These are phyloP conservation scores for Geotrichum candidum DNA, from an alignment of 1,139 yeast genomes.

Conservation along the genomic window DNA sequence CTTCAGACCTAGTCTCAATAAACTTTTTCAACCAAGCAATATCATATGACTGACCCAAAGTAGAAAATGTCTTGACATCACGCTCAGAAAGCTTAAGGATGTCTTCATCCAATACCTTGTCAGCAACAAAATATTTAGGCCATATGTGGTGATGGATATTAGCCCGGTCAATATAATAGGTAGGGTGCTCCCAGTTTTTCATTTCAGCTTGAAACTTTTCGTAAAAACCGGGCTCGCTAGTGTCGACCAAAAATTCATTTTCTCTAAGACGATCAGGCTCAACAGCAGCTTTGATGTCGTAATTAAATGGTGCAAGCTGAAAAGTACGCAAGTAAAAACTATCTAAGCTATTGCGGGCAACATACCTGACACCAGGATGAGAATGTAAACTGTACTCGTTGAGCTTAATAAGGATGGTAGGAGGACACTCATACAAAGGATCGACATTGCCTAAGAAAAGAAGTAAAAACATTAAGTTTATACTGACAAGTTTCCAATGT, in stretches of 20 bases:
- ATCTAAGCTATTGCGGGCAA: constrained; percentile 48
- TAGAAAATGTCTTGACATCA: constrained; percentile 41
- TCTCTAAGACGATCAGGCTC: constrained; percentile 22
- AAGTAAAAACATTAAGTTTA: constrained; percentile 51
- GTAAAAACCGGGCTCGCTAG: constrained; percentile 38
- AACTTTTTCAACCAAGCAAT: constrained; percentile 55
- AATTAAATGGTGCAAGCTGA: constrained; percentile 51
- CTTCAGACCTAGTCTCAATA: constrained; percentile 42
- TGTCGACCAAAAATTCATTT: constrained; percentile 42
- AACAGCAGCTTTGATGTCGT: constrained; percentile 41
- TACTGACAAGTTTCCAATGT: constrained; percentile 67
- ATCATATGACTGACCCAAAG: constrained; percentile 45
- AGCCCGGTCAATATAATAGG: constrained; percentile 39
- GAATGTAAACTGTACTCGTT: constrained; percentile 52
- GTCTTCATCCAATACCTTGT: constrained; percentile 31
- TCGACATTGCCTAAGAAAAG: constrained; percentile 54
- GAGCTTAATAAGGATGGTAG: constrained; percentile 44
- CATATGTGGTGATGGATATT: constrained; percentile 75
- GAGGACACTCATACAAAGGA: constrained; percentile 35
- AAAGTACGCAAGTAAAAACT: constrained; percentile 55
- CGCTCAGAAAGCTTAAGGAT: constrained; percentile 37
- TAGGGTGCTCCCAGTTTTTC: constrained; percentile 35
- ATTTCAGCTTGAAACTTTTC: constrained; percentile 49
- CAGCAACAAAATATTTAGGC: constrained; percentile 54
- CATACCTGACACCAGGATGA: constrained; percentile 61